These are phyloP conservation scores for Rhodotorula diobovata DNA, from an alignment of 768 basidiomycete species.

Conservation along the genomic window DNA sequence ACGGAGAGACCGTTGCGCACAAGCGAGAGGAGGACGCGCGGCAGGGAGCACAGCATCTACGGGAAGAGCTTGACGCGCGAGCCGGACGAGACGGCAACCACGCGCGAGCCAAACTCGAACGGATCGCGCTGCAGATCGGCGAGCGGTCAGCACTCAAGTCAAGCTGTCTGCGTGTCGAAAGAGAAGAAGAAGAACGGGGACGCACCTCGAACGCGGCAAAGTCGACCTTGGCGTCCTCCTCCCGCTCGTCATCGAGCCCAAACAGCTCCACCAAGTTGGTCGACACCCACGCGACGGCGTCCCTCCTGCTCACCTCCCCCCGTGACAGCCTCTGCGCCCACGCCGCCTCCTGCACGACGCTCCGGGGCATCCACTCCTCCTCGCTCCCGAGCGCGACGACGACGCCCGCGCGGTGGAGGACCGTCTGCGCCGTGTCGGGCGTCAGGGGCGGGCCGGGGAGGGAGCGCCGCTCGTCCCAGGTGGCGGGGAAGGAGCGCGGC, in stretches of 20 bases:
- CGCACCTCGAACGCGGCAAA: constrained; percentile 33
- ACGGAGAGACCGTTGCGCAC: no score
- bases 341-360: constrained; percentile 70
- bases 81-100: constrained; percentile 17
- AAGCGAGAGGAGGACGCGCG: no score
- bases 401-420: constrained; percentile 64
- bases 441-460: constrained; percentile 69
- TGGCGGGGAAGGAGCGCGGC: constrained; percentile 46
- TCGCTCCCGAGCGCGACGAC: constrained; percentile 64
- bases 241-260: constrained; percentile 45
- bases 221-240: constrained; percentile 1
- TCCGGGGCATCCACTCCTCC: constrained; percentile 68
- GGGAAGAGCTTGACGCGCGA: constrained; percentile 11
- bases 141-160: neutral
- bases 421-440: constrained; percentile 57
- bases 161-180: no score
- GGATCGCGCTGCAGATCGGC: constrained; percentile 10
- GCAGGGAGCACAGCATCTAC: neutral
- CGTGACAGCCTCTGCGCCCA: constrained; percentile 56
- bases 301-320: constrained; percentile 50
- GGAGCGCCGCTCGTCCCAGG: constrained; percentile 25
- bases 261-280: constrained; percentile 58
- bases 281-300: constrained; percentile 57
- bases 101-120: constrained; percentile 32
- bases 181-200: neutral